phyloP scores from a whole-genome alignment of 2,329 filamentous ascomycete species.

The Calonectria pteridis region DNA sequence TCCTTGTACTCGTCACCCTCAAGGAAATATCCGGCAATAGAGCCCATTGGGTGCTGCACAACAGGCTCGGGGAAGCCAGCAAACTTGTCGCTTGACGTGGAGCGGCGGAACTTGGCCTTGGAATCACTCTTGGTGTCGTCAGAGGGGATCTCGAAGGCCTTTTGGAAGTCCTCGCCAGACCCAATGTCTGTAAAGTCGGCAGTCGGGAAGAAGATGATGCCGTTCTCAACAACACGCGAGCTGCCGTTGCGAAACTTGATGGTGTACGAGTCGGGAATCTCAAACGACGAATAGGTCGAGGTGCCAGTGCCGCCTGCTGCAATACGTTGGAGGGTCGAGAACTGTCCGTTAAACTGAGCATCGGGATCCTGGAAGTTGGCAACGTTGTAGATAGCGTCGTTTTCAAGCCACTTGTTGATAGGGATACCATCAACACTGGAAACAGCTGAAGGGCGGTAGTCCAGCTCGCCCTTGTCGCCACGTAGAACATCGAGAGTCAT shows the following conservation, averaged over 20 bases:
- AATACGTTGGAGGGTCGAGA: slow-evolving; percentile 28
- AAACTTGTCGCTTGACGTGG: neutral
- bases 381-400: slow-evolving; percentile 33
- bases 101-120: slow-evolving; percentile 26
- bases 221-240: slow-evolving; percentile 25
- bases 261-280: slow-evolving; percentile 41
- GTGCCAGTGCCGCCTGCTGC: slow-evolving; percentile 25
- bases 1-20: slow-evolving; percentile 33
- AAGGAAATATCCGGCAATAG: slow-evolving; percentile 38
- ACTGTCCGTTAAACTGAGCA: slow-evolving; percentile 41
- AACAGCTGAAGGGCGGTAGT: slow-evolving; percentile 39
- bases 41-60: slow-evolving; percentile 28
- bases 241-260: slow-evolving; percentile 40
- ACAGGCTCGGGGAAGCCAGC: slow-evolving; percentile 35
- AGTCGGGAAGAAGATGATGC: slow-evolving; percentile 27
- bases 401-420: slow-evolving; percentile 38
- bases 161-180: slow-evolving; percentile 40
- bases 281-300: slow-evolving; percentile 30
- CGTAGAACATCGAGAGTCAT: slow-evolving; percentile 30
- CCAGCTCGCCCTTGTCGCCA: slow-evolving; percentile 30
- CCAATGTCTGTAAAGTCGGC: slow-evolving; percentile 35
- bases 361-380: slow-evolving; percentile 40
- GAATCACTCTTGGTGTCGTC: slow-evolving; percentile 7
- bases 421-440: slow-evolving; percentile 38
- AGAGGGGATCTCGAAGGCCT: slow-evolving; percentile 32